Percentiles rank a stretch among this genome's conserved stretches.
These are phyloP conservation scores for Hebeloma cylindrosporum DNA, from an alignment of 768 basidiomycete species.

Conservation along the genomic window DNA sequence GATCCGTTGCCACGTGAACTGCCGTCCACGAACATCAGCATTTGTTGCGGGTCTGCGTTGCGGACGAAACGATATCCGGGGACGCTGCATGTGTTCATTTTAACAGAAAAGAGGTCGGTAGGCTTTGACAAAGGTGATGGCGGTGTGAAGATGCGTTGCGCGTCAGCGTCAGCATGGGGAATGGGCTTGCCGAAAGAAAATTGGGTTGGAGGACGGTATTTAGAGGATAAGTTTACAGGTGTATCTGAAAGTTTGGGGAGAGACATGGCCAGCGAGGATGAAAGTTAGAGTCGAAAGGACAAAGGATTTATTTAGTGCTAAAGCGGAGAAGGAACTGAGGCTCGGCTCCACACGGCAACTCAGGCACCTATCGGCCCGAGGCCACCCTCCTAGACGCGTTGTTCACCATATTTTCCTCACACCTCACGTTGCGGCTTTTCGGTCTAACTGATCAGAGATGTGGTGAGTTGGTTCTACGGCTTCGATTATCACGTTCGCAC, in stretches of 20 bases:
- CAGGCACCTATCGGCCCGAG: too few relatives aligned
- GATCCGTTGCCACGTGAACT: neutral
- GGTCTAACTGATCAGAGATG: too few relatives aligned
- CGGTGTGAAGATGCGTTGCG: neutral
- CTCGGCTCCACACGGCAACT: too few relatives aligned
- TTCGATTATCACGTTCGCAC: too few relatives aligned
- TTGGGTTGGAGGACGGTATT: neutral
- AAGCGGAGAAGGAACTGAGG: neutral
- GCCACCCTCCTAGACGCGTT: too few relatives aligned
- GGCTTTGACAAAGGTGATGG: neutral
- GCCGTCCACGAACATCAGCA: slow-evolving; percentile 10
- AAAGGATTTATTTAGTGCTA: neutral
- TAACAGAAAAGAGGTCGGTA: slow-evolving; percentile 1
- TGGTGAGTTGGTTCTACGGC: too few relatives aligned
- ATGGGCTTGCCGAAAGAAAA: neutral
- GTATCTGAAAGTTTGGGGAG: neutral
- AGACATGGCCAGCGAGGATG: neutral
- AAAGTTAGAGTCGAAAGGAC: neutral
- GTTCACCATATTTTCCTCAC: too few relatives aligned
- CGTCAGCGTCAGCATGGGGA: neutral
- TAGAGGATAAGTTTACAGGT: neutral
- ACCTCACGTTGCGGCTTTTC: too few relatives aligned
- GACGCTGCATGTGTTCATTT: neutral
- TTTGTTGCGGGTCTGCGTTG: neutral
- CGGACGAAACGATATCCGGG: too few relatives aligned